Evolutionary conservation across 192 early-diverging fungal genomes (phyloP).

Genomic region (Podila clonocystis): DNA sequence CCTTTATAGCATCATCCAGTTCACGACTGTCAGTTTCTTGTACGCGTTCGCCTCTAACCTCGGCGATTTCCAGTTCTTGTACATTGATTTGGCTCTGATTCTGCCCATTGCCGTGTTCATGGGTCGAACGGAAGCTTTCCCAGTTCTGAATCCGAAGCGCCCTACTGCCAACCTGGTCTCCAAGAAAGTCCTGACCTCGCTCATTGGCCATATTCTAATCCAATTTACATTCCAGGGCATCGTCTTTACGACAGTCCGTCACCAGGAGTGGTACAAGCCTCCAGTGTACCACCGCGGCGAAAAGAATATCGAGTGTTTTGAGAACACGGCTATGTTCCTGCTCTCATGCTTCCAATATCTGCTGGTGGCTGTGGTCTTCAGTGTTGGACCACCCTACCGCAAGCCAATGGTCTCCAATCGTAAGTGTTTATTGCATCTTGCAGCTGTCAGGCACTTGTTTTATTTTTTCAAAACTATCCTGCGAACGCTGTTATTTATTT

Average conservation of each 20-base stretch:
- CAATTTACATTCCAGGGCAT: slow-evolving; percentile 82
- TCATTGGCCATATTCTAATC: slow-evolving; percentile 90
- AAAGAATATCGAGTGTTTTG: slow-evolving; percentile 78
- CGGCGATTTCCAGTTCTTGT: slow-evolving; percentile 96
- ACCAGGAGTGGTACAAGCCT: slow-evolving; percentile 72
- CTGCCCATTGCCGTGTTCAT: slow-evolving; percentile 88
- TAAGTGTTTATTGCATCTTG: slow-evolving; percentile 47
- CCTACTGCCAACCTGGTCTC: slow-evolving; percentile 93
- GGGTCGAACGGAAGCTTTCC: slow-evolving; percentile 90
- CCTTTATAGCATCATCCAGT: slow-evolving; percentile 96
- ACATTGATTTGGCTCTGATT: slow-evolving; percentile 93
- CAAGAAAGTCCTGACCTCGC: slow-evolving; percentile 90
- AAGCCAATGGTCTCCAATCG: slow-evolving; percentile 89
- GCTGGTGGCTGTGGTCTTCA: slow-evolving; percentile 88
- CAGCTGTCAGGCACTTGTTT: not conserved
- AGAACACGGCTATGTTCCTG: slow-evolving; percentile 94
- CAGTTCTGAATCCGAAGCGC: slow-evolving; percentile 74
- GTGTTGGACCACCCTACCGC: slow-evolving; percentile 95
- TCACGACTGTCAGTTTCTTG: slow-evolving; percentile 91
- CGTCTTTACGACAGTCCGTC: slow-evolving; percentile 76
- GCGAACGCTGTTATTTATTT: not conserved
- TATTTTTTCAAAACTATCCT: not conserved
- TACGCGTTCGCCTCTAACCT: slow-evolving; percentile 89
- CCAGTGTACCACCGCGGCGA: slow-evolving; percentile 72
- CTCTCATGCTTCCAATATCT: slow-evolving; percentile 94